These are phyloP conservation scores for Candida insectalens DNA, from an alignment of 805 yeast genomes.

Conservation along the genomic window DNA sequence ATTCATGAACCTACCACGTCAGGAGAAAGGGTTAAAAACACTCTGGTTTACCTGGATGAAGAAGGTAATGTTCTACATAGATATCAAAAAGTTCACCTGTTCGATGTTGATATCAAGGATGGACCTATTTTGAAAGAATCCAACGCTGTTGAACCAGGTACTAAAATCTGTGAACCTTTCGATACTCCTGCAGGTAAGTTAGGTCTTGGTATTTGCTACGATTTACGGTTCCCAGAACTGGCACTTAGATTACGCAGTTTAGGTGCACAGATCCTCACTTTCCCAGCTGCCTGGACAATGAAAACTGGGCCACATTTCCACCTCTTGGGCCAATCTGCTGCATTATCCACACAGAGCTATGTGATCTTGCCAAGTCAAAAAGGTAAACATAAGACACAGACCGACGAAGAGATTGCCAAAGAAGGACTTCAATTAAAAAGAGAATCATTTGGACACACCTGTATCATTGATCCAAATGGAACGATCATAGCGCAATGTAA, in stretches of 20 bases:
- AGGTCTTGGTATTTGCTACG: slow-evolving; percentile 77
- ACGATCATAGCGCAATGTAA: slow-evolving; percentile 51
- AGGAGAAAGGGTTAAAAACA: slow-evolving; percentile 50
- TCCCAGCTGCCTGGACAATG: slow-evolving; percentile 89
- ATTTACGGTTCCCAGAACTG: slow-evolving; percentile 78
- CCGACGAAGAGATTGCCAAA: slow-evolving; percentile 25
- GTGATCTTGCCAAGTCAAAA: slow-evolving; percentile 86
- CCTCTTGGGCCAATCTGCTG: slow-evolving; percentile 68
- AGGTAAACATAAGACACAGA: slow-evolving; percentile 57
- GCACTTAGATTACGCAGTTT: slow-evolving; percentile 49
- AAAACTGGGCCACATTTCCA: slow-evolving; percentile 95
- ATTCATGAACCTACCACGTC: slow-evolving; percentile 67
- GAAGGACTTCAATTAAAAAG: slow-evolving; percentile 31
- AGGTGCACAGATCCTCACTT: slow-evolving; percentile 74
- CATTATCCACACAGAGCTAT: slow-evolving; percentile 79
- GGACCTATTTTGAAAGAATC: slow-evolving; percentile 80
- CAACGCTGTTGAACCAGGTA: slow-evolving; percentile 75
- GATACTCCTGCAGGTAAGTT: slow-evolving; percentile 50
- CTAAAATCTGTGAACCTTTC: slow-evolving; percentile 40
- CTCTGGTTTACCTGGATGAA: slow-evolving; percentile 59
- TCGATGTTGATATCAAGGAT: slow-evolving; percentile 74
- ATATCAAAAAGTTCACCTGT: slow-evolving; percentile 81
- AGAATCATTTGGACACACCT: slow-evolving; percentile 77
- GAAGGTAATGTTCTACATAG: slow-evolving; percentile 55
- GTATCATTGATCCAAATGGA: slow-evolving; percentile 93